These are phyloP conservation scores for Xanthoparmelia taractica DNA, from an alignment of 495 filamentous ascomycete species.

Conservation along the genomic window DNA sequence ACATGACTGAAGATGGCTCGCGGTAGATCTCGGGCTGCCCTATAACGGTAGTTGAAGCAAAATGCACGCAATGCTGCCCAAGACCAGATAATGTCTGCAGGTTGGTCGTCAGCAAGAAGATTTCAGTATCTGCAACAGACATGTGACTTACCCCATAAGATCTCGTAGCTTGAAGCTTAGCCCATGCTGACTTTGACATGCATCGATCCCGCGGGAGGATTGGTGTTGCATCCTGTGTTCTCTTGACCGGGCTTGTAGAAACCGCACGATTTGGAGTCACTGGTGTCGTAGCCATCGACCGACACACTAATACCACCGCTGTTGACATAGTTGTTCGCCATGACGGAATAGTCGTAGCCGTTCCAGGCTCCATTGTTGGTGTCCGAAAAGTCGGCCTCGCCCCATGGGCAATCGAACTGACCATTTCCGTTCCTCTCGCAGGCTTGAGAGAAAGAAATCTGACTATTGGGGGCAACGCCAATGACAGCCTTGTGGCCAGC, in stretches of 20 bases:
- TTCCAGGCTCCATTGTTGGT: conserved; percentile 16
- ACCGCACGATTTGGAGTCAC: conserved; percentile 11
- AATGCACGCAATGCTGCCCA: conserved; percentile 6
- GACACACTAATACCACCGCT: conserved; percentile 16
- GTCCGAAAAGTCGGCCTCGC: conserved; percentile 48
- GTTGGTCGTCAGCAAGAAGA: background rate
- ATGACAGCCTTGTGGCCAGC: conserved; percentile 36
- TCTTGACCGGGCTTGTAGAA: conserved; percentile 14
- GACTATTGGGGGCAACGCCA: conserved; percentile 41
- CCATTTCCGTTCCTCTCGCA: conserved; percentile 23
- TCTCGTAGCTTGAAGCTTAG: background rate
- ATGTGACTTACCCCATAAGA: background rate
- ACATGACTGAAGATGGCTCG: conserved; percentile 13
- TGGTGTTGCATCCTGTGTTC: conserved; percentile 11
- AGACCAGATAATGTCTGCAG: conserved; percentile 7
- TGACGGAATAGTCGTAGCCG: conserved; percentile 24
- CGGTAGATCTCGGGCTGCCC: conserved; percentile 17
- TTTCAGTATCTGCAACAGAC: background rate
- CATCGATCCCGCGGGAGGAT: conserved; percentile 9
- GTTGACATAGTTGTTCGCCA: conserved; percentile 19
- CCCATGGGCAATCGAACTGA: conserved; percentile 41
- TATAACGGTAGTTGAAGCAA: conserved; percentile 4
- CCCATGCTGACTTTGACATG: conserved; percentile 17
- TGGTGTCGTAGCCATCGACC: conserved; percentile 11
- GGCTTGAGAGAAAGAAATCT: conserved; percentile 29